Evolutionary conservation across 768 basidiomycete species (phyloP), one percentile per base, ranked within the genome.

Genomic region (Scleroderma citrinum): DNA sequence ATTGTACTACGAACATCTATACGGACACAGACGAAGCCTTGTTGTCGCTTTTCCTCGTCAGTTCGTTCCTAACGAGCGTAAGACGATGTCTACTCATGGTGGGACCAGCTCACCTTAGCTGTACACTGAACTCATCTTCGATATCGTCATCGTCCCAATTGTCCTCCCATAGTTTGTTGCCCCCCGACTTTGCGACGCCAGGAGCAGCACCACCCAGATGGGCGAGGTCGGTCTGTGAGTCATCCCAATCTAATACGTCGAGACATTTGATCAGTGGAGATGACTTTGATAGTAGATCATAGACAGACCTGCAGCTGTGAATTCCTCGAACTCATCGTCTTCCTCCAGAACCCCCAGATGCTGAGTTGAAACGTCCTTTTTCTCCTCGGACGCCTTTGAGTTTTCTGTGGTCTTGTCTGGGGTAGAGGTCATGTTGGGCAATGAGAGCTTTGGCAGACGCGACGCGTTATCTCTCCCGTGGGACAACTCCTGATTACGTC

Each of bases 131-230:
- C 56, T 96, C 92, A 59, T 97, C 94, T 65, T 95, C 95, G 53
- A 96, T 84, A 69, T 98, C 95, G 70, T 99, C 96, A 59, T 99
- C 96, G 61, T 99, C 96, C 96, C 96, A 99, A 65, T 97, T 97
- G 59, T 98, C 96, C 73, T 99, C 96, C 96, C 96, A 99, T 11
- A 99, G 73, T 61, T 92, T 90, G 67, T 96, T 85, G 16, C 88
- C 87, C 36, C 85, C 85, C 30, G 85, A 85, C 58, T 82, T 84
- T 3, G 85, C 88, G 12, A 76, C 81, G 3, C 86, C 87, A 2
- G 87, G 84, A 4, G 83, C 79, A 2, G 82, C 76, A 17, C 85
- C 85, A 36, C 79, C 81, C 39, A 92, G 70, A 62, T 90, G 86
- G 13, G 85, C 85, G 21, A 92, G 68, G 65, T 90, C 85, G 2